Conservation (phyloP, 495 filamentous ascomycete species). For the Cercophora newfieldiana region DNA sequence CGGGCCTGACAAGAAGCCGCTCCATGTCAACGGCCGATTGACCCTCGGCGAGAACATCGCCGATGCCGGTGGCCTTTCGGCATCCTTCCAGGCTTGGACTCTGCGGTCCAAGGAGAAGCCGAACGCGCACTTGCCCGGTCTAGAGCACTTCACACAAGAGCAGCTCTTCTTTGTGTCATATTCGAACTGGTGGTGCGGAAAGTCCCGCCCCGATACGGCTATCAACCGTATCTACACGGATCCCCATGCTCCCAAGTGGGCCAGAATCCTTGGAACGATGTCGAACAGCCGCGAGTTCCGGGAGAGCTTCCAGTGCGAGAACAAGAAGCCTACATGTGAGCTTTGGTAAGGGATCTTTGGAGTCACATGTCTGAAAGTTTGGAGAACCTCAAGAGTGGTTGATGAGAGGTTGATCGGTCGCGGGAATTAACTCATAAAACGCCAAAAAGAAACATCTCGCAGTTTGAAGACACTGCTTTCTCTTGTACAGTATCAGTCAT, state of each 20-base stretch:
- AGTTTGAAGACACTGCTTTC: neutral
- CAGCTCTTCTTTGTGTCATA: constrained; percentile 74
- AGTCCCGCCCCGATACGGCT: constrained; percentile 57
- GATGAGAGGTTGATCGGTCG: neutral
- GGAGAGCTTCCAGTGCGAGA: constrained; percentile 64
- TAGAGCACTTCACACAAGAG: constrained; percentile 65
- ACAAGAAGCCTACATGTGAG: constrained; percentile 66
- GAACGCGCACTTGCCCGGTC: constrained; percentile 61
- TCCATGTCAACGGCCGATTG: constrained; percentile 66
- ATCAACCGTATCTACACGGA: constrained; percentile 60
- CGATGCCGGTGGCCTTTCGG: constrained; percentile 69
- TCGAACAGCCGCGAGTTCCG: constrained; percentile 68
- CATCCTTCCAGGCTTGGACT: constrained; percentile 68
- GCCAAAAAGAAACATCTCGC: no score
- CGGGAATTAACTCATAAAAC: no score
- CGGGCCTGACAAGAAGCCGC: constrained; percentile 52
- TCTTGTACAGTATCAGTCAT: neutral
- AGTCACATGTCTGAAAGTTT: no score
- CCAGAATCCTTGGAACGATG: constrained; percentile 63
- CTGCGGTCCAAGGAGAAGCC: constrained; percentile 41
- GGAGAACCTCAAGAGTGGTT: neutral
- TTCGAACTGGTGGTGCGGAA: constrained; percentile 68
- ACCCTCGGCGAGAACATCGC: constrained; percentile 78
- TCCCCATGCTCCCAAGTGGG: constrained; percentile 62
- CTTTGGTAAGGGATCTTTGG: constrained; percentile 53